Evolutionary conservation across 2,329 filamentous ascomycete genomes (phyloP).

Genomic region (Nigrospora oryzae): DNA sequence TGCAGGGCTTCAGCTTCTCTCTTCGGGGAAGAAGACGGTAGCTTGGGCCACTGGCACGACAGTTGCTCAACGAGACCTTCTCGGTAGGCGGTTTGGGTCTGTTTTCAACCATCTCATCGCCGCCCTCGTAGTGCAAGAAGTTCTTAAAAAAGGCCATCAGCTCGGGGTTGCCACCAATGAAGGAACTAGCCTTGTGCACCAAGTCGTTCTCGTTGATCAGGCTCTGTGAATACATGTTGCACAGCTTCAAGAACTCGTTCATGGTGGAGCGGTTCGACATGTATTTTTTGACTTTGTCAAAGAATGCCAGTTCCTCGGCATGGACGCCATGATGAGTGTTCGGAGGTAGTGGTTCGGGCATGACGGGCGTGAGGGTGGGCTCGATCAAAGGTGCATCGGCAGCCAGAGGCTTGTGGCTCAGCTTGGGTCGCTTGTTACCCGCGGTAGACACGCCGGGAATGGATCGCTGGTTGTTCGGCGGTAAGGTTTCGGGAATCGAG

Average conservation of each 20-base stretch:
- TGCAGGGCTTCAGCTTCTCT: slow-evolving; percentile 85
- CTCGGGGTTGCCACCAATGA: slow-evolving; percentile 82
- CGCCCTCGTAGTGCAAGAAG: slow-evolving; percentile 71
- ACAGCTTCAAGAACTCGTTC: slow-evolving; percentile 94
- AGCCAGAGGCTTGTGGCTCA: slow-evolving; percentile 58
- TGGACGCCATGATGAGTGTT: slow-evolving; percentile 64
- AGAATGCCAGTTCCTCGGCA: slow-evolving; percentile 83
- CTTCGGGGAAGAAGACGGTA: slow-evolving; percentile 87
- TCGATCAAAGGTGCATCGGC: slow-evolving; percentile 60
- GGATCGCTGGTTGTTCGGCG: slow-evolving; percentile 24
- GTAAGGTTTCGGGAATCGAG: slow-evolving; percentile 28
- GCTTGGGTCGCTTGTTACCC: slow-evolving; percentile 61
- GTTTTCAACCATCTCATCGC: slow-evolving; percentile 73
- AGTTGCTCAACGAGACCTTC: slow-evolving; percentile 89
- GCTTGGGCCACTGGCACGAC: slow-evolving; percentile 88
- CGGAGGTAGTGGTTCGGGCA: slow-evolving; percentile 80
- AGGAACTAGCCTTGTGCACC: slow-evolving; percentile 72
- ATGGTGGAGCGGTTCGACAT: slow-evolving; percentile 87
- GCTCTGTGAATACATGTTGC: slow-evolving; percentile 90
- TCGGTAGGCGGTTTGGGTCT: slow-evolving; percentile 66
- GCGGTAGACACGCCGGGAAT: slow-evolving; percentile 25
- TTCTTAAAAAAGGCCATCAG: slow-evolving; percentile 82
- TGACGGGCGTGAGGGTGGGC: slow-evolving; percentile 78
- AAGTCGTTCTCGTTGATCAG: slow-evolving; percentile 81
- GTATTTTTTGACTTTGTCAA: slow-evolving; percentile 93